A percentile compares a stretch with the other conserved stretches of the same genome.
Conservation (phyloP, 2,329 filamentous ascomycete genomes). For the Alternaria viburni region DNA sequence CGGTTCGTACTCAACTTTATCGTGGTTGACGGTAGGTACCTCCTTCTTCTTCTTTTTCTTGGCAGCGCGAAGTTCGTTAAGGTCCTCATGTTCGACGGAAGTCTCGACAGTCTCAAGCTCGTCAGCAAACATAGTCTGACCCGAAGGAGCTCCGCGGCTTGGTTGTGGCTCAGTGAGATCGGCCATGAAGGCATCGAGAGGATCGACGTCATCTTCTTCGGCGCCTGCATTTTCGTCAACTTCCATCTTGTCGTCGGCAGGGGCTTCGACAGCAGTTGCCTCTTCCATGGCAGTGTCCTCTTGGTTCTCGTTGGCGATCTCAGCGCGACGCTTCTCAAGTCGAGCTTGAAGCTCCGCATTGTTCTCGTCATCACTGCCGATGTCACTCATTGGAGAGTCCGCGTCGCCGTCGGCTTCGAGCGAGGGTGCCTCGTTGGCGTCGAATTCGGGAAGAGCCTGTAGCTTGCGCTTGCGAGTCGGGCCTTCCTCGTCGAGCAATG, state of each 20-base stretch:
- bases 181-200: slow-evolving; percentile 97
- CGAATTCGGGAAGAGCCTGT: slow-evolving; percentile 82
- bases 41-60: slow-evolving; percentile 95
- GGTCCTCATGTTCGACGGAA: slow-evolving; percentile 65
- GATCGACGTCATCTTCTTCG: slow-evolving; percentile 79
- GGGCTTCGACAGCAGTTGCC: slow-evolving; percentile 32
- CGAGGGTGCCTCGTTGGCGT: slow-evolving; percentile 53
- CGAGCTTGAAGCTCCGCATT: slow-evolving; percentile 85
- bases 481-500: slow-evolving; percentile 84
- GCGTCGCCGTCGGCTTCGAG: slow-evolving; percentile 56
- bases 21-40: slow-evolving; percentile 85
- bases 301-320: slow-evolving; percentile 61
- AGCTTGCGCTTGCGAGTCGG: slow-evolving; percentile 82
- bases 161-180: slow-evolving; percentile 55
- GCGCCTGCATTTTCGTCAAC: slow-evolving; percentile 55
- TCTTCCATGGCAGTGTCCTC: slow-evolving; percentile 56
- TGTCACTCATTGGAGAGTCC: slow-evolving; percentile 76
- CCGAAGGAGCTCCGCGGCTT: slow-evolving; percentile 64
- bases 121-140: slow-evolving; percentile 87
- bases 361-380: slow-evolving; percentile 83
- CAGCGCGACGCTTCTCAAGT: slow-evolving; percentile 74
- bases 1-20: slow-evolving; percentile 81
- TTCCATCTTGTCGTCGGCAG: slow-evolving; percentile 59
- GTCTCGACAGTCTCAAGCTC: slow-evolving; percentile 73
- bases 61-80: slow-evolving; percentile 60